Evolutionary conservation across 371 early-diverging fungal genomes (phyloP), one percentile per base, ranked within the genome.

Genomic region (Cokeromyces recurvatus): DNA sequence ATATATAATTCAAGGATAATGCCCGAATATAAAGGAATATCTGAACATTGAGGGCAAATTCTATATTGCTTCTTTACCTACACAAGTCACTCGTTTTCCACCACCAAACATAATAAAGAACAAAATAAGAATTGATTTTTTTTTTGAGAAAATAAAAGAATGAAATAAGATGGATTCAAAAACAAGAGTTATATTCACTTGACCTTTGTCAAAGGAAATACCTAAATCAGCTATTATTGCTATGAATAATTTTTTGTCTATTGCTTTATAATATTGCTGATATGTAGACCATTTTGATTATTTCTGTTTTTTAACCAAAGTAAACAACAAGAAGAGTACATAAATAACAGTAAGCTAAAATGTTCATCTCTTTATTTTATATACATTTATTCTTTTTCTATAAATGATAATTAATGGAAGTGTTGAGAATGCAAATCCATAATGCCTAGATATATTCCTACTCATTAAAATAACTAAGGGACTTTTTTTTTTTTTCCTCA

Each of bases 241-340:
- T 0, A 58, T 84, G 58, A 88, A 87, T 52, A 86, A 87, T n/a
- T 44, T 87, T 85, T 64, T 84, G 86, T 54, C 49, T 90, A 31
- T 47, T 90, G 43, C 67, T 85, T 1, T 87, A 81, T 53, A 86
- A 85, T 51, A 73, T 82, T 0, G 63, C 62, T 37, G 76, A n/a
- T n/a, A 73, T 41, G 85, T 90, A 2, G 84, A 84, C 20, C 76
- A 85, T 45, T 67, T 74, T 45, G 74, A 83, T 24, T 68, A 78
- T 40, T 57, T 61, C 3, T 46, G 44, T 7, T 76, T 74, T 54
- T 81, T 80, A 42, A 76, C 78, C 12, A 66, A 65, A 29, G n/a
- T n/a, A n/a, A n/a, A n/a, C n/a, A n/a, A n/a, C n/a, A n/a, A n/a
- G n/a, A n/a, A n/a, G n/a, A n/a, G n/a, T n/a, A n/a, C n/a, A n/a